Percentiles rank a stretch among this genome's conserved stretches.
These are phyloP conservation scores for Xylariaceae sp. DNA, from an alignment of 2,329 filamentous ascomycete species.

Conservation along the genomic window DNA sequence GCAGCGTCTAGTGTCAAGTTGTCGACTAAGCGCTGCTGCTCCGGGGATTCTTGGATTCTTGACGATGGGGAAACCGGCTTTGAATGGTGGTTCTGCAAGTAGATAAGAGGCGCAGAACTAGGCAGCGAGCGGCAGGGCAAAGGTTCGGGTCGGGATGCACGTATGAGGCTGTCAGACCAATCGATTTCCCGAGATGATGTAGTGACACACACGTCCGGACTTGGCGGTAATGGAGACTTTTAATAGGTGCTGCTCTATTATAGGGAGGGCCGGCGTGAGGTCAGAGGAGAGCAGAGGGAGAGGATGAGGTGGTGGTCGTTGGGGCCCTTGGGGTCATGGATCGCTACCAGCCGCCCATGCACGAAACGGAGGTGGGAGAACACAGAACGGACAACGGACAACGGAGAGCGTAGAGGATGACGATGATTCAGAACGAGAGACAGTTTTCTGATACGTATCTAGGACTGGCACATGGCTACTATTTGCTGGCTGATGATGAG, in stretches of 20 bases:
- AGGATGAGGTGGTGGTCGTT: no score
- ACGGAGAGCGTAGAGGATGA: no score
- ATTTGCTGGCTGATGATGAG: no score
- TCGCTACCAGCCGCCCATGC: not conserved
- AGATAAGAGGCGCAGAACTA: conserved; percentile 7
- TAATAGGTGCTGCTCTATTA: not conserved
- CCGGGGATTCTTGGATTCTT: not conserved
- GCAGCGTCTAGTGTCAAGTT: not conserved
- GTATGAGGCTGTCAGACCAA: conserved; percentile 11
- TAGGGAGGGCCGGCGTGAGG: not conserved
- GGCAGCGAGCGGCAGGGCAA: conserved; percentile 6
- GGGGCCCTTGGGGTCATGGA: not conserved
- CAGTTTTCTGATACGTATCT: no score
- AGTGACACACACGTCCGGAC: conserved; percentile 10
- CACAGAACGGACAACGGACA: no score
- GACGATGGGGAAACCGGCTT: not conserved
- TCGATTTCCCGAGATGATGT: conserved; percentile 7
- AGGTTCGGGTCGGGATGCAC: conserved; percentile 5
- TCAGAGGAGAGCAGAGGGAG: no score
- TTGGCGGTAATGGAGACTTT: not conserved
- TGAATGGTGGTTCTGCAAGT: not conserved
- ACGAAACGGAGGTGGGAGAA: no score
- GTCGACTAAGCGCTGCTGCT: not conserved
- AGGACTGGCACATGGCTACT: no score
- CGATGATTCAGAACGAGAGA: no score